Conservation (phyloP, 2,329 filamentous ascomycete species). For the Blumeriella jaapii region DNA sequence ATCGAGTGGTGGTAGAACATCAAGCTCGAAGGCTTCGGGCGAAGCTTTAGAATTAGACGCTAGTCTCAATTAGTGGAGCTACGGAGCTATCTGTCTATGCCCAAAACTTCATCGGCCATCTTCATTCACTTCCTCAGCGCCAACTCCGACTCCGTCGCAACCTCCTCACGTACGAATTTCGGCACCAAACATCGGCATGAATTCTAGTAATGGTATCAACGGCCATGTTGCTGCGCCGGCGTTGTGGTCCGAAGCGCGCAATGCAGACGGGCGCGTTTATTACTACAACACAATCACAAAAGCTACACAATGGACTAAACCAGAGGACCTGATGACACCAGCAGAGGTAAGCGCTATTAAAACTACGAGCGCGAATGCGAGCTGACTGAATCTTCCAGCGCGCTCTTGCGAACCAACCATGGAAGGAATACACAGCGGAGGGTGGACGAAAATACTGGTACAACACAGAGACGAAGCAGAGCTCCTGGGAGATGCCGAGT, state of each 20-base stretch:
- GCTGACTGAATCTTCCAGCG: slow-evolving; percentile 39
- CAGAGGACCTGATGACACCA: slow-evolving; percentile 73
- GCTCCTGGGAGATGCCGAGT: slow-evolving; percentile 89
- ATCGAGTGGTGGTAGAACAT: too few relatives aligned
- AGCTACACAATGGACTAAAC: slow-evolving; percentile 88
- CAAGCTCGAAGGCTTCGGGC: too few relatives aligned
- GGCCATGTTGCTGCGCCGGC: slow-evolving; percentile 31
- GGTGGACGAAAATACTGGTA: slow-evolving; percentile 92
- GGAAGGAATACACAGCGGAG: slow-evolving; percentile 84
- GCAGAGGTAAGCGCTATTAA: slow-evolving; percentile 51
- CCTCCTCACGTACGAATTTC: neutral
- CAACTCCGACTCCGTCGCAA: neutral
- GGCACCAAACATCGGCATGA: slow-evolving; percentile 17
- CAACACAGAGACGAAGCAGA: slow-evolving; percentile 83
- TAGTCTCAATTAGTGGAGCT: neutral
- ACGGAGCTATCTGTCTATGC: too few relatives aligned
- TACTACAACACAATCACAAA: slow-evolving; percentile 86
- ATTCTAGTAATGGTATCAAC: slow-evolving; percentile 24
- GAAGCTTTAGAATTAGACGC: too few relatives aligned
- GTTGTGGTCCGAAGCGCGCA: slow-evolving; percentile 72
- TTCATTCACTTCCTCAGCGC: neutral
- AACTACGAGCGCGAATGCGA: slow-evolving; percentile 2
- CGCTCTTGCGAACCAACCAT: slow-evolving; percentile 70
- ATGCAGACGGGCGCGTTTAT: slow-evolving; percentile 73
- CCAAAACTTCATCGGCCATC: neutral